Conservation (phyloP, 805 yeast genomes). For the Ogataea neopini region DNA sequence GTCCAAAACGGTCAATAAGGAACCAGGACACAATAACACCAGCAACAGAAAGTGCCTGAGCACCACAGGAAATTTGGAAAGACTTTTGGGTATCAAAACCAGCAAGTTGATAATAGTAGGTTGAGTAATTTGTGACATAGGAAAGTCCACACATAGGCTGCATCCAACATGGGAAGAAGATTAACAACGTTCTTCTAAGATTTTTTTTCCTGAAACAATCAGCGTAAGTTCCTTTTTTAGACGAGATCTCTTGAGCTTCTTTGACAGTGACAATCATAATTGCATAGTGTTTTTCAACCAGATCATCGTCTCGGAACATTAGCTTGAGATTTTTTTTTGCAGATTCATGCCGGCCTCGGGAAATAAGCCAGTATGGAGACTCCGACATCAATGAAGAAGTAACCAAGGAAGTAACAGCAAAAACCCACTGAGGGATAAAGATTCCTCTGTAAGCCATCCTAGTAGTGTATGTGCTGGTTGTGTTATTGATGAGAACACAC, state of each 20-base stretch:
- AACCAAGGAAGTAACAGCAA: slow-evolving; percentile 12
- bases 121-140: slow-evolving; percentile 45
- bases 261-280: slow-evolving; percentile 34
- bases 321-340: slow-evolving; percentile 36
- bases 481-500: slow-evolving; percentile 12
- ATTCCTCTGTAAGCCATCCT: slow-evolving; percentile 21
- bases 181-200: slow-evolving; percentile 47
- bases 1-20: slow-evolving; percentile 41
- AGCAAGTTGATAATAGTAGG: slow-evolving; percentile 50
- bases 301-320: slow-evolving; percentile 26
- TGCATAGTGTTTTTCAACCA: slow-evolving; percentile 37
- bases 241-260: slow-evolving; percentile 28
- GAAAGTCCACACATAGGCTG: slow-evolving; percentile 50
- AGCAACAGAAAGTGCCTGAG: slow-evolving; percentile 35
- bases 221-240: slow-evolving; percentile 31
- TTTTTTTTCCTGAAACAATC: slow-evolving; percentile 48
- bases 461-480: background rate
- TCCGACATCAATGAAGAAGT: slow-evolving; percentile 19
- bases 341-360: slow-evolving; percentile 40
- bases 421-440: slow-evolving; percentile 24
- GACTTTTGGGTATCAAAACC: slow-evolving; percentile 47
- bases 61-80: slow-evolving; percentile 34
- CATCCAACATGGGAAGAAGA: slow-evolving; percentile 42
- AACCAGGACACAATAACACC: slow-evolving; percentile 44
- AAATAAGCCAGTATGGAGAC: slow-evolving; percentile 28